Evolutionary conservation across 495 filamentous ascomycete genomes (phyloP).

Genomic region (Aspergillus sclerotioniger): DNA sequence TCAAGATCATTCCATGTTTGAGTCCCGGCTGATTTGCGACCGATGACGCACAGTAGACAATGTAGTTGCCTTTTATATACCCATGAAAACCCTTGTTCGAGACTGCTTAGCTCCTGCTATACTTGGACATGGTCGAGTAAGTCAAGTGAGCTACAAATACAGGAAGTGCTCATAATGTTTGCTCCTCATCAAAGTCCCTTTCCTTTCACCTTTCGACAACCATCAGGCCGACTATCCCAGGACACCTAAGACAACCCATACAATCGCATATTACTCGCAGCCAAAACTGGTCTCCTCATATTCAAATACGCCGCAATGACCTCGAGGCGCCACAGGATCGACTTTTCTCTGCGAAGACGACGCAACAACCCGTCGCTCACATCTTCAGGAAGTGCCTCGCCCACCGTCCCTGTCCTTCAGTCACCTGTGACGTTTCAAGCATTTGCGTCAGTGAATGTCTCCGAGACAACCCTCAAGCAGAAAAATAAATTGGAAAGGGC

Average conservation of each 20-base stretch:
- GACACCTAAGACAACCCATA: neutral
- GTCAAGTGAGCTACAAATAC: no score
- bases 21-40: no score
- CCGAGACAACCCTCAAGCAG: constrained; percentile 21
- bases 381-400: constrained; percentile 22
- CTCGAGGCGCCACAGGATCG: constrained; percentile 16
- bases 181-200: no score
- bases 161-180: no score
- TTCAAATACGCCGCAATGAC: constrained; percentile 11
- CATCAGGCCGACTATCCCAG: neutral
- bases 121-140: no score
- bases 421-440: constrained; percentile 23
- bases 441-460: constrained; percentile 9
- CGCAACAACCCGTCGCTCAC: constrained; percentile 12
- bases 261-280: neutral
- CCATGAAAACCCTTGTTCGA: no score
- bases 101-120: no score
- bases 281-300: neutral
- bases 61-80: no score
- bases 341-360: constrained; percentile 21
- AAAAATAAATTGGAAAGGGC: constrained; percentile 14
- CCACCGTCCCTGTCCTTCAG: constrained; percentile 21
- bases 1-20: no score
- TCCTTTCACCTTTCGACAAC: no score
- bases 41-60: no score